These are phyloP conservation scores for Rhipidocladum racemiflorum DNA, from an alignment of 176 grass and related monocot genomes.

Conservation along the genomic window DNA sequence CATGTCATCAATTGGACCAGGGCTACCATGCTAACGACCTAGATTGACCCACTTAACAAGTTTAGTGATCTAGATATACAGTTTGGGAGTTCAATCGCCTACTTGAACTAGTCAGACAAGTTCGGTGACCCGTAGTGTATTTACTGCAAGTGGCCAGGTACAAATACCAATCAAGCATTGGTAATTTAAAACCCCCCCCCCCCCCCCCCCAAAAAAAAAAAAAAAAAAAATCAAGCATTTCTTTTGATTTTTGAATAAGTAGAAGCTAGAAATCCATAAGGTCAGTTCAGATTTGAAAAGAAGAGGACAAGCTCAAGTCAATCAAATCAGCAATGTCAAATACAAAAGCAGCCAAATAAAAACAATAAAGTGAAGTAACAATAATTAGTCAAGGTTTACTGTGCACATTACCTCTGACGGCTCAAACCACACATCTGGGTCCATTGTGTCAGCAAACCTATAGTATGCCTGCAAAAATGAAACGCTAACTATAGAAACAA, in stretches of 20 bases:
- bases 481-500: background rate
- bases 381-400: background rate
- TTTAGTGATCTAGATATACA: slow-evolving; percentile 32
- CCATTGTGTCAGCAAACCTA: slow-evolving; percentile 81
- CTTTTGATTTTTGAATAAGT: background rate
- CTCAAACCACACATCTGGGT: slow-evolving; percentile 98
- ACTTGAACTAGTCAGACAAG: background rate
- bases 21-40: too few relatives aligned
- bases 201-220: too few relatives aligned
- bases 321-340: slow-evolving; percentile 17
- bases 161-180: background rate
- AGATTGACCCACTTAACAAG: background rate
- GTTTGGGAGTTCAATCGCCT: slow-evolving; percentile 19
- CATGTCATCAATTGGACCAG: too few relatives aligned
- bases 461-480: slow-evolving; percentile 76
- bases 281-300: slow-evolving; percentile 11
- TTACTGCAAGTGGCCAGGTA: background rate
- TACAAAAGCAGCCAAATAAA: background rate
- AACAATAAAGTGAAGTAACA: background rate
- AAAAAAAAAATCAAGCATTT: too few relatives aligned
- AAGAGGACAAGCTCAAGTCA: background rate
- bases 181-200: too few relatives aligned
- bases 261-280: background rate
- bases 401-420: slow-evolving; percentile 66
- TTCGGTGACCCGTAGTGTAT: too few relatives aligned